Base-by-base conservation (phyloP, 1,284 basidiomycete genomes). In the Apiotrichum laibachii region DNA sequence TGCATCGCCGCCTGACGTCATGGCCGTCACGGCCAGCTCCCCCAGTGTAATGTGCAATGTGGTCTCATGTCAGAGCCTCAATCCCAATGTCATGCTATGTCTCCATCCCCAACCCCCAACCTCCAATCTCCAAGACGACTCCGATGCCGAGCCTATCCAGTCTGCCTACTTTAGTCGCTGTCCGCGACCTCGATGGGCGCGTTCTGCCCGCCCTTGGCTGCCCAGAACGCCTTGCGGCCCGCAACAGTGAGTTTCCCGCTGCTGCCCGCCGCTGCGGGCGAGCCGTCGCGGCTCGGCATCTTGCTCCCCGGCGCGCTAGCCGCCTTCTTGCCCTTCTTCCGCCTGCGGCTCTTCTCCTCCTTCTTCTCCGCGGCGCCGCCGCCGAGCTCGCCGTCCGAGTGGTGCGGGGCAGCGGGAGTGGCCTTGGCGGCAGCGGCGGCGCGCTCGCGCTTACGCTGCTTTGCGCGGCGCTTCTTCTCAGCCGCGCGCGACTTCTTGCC, bases 141-240 rank as follows among this genome's bases (percentile, higher is more conserved):
- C 26, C 5, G 5, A 11, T 37, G 37, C 37, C 15, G 5, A 4
- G 11, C 37, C 12, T 11, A 10, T 16, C 8, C 40, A 2, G 16
- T 42, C 5, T 22, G 15, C 4, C 19, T 22, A 4, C 44, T 19
- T 2, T 22, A 12, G 31, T 35, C 47, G 18, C 8, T 18, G 13
- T 35, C 33, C 16, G 19, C n/a, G 18, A 13, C 53, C 45, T 53
- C 54, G 5, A 50, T 53, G 22, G 49, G 26, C 26, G 26, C 26
- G 26, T 31, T 31, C 26, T 31, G 26, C 26, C 26, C 57, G 21
- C 43, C 55, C 53, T 54, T 58, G 33, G 51, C 40, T 1, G 57
- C 55, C 63, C 63, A 64, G 43, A 61, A 64, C n/a, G 56, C 62
- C 33, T 51, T 45, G 31, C 59, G 39, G 11, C 49, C 55, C 26